phyloP scores from a whole-genome alignment of 768 basidiomycete species.

The Gloeophyllum trabeum region DNA sequence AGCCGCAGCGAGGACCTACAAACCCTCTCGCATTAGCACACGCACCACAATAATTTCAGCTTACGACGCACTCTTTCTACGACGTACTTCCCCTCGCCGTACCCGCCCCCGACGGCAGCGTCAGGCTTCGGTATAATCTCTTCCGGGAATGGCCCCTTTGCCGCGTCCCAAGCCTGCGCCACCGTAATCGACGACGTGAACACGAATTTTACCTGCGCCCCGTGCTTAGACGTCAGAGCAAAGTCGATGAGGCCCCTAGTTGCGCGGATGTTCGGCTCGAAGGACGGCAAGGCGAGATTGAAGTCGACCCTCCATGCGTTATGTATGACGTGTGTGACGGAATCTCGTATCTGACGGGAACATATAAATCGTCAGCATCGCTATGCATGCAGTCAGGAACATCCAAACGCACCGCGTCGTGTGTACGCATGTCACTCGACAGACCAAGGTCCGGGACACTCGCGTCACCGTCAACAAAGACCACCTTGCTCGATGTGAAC shows the following conservation, averaged over 20 bases:
- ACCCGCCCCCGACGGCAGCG: background rate
- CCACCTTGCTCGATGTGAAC: slow-evolving; percentile 19
- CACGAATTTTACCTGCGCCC: too few species aligned
- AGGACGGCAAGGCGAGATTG: too few species aligned
- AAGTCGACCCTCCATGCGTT: too few species aligned
- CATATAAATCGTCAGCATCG: too few species aligned
- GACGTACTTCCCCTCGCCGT: background rate
- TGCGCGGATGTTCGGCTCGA: too few species aligned
- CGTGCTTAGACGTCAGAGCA: too few species aligned
- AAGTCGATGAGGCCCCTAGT: too few species aligned
- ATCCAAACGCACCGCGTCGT: slow-evolving; percentile 12
- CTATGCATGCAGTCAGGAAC: too few species aligned
- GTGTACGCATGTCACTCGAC: slow-evolving; percentile 12
- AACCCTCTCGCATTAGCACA: too few species aligned
- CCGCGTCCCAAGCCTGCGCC: slow-evolving; percentile 17
- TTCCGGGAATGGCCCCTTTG: slow-evolving; percentile 18
- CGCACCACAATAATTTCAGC: too few species aligned
- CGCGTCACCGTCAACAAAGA: slow-evolving; percentile 16
- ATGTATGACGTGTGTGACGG: slow-evolving; percentile 17
- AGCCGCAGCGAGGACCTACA: slow-evolving; percentile 22
- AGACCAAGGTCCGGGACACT: slow-evolving; percentile 7
- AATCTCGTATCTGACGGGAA: slow-evolving; percentile 9
- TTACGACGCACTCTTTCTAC: background rate
- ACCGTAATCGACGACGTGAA: too few species aligned
- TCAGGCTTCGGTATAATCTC: slow-evolving; percentile 7